Conservation (phyloP, 192 early-diverging fungal genomes). For the Coemansia sp. region DNA sequence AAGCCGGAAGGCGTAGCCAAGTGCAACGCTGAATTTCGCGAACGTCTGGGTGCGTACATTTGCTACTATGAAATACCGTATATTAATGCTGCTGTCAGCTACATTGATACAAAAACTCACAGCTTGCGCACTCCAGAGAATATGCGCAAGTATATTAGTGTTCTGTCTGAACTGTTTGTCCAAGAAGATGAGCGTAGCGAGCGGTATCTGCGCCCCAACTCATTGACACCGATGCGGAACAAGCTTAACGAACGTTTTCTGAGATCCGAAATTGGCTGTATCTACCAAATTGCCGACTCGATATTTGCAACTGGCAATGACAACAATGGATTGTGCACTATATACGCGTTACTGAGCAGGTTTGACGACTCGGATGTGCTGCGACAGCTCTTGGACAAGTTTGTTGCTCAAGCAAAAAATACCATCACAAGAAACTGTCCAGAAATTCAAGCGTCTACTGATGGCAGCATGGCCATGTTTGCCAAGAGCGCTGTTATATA, state of each 20-base stretch:
- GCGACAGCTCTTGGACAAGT: background rate
- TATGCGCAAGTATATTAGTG: background rate
- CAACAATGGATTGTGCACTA: background rate
- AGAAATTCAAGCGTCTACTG: background rate
- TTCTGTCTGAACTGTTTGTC: background rate
- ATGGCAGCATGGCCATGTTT: background rate
- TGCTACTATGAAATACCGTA: slow-evolving; percentile 9
- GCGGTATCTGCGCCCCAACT: slow-evolving; percentile 3
- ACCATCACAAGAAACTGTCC: background rate
- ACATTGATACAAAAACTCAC: background rate
- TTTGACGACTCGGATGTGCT: background rate
- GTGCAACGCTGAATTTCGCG: slow-evolving; percentile 2
- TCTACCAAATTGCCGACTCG: background rate
- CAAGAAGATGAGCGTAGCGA: slow-evolving; percentile 1
- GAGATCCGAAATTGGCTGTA: background rate
- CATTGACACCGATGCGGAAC: slow-evolving; percentile 1
- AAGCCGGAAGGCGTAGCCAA: background rate
- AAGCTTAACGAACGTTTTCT: slow-evolving; percentile 3
- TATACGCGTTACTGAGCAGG: slow-evolving; percentile 1
- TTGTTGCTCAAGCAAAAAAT: background rate
- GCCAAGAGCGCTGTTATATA: background rate
- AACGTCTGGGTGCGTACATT: slow-evolving; percentile 7
- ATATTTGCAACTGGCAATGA: slow-evolving; percentile 2
- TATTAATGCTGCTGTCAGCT: slow-evolving; percentile 3
- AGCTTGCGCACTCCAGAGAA: background rate